Conservation (phyloP, 305 asterid genomes). For the Plantago coronopus region DNA sequence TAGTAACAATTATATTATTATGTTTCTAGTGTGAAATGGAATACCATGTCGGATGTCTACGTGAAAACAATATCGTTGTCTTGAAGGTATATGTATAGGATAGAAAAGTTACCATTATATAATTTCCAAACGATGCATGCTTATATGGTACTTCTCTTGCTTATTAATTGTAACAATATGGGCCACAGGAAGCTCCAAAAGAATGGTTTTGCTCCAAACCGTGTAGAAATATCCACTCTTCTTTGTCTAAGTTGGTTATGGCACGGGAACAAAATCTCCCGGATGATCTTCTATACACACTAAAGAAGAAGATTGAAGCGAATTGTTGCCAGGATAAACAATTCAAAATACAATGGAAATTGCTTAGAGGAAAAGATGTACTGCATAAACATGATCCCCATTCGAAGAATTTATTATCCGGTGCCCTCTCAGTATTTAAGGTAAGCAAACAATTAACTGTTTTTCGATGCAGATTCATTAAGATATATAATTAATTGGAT, state of each 20-base stretch:
- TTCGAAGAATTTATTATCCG: slow-evolving; percentile 32
- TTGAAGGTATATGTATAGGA: slow-evolving; percentile 5
- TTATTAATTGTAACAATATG: neutral
- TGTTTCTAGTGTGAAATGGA: slow-evolving; percentile 52
- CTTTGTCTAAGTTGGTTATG: slow-evolving; percentile 30
- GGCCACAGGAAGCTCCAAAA: neutral
- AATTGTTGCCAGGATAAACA: slow-evolving; percentile 15
- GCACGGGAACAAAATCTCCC: slow-evolving; percentile 45
- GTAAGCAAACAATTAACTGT: neutral
- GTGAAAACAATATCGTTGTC: slow-evolving; percentile 39
- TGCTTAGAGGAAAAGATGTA: slow-evolving; percentile 41
- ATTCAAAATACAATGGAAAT: slow-evolving; percentile 43
- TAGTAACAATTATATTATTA: neutral
- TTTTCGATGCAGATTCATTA: neutral
- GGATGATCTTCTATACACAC: slow-evolving; percentile 24
- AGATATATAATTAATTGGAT: neutral
- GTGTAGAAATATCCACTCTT: slow-evolving; percentile 37
- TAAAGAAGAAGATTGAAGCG: slow-evolving; percentile 33
- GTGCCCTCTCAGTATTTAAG: slow-evolving; percentile 40
- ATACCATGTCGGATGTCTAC: slow-evolving; percentile 55
- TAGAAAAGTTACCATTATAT: neutral
- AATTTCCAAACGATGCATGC: neutral
- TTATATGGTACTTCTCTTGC: neutral
- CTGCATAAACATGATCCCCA: slow-evolving; percentile 31
- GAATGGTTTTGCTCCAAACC: slow-evolving; percentile 48